phyloP scores from a whole-genome alignment of 805 yeast genomes.

The Cyberlindnera subsufficiens region DNA sequence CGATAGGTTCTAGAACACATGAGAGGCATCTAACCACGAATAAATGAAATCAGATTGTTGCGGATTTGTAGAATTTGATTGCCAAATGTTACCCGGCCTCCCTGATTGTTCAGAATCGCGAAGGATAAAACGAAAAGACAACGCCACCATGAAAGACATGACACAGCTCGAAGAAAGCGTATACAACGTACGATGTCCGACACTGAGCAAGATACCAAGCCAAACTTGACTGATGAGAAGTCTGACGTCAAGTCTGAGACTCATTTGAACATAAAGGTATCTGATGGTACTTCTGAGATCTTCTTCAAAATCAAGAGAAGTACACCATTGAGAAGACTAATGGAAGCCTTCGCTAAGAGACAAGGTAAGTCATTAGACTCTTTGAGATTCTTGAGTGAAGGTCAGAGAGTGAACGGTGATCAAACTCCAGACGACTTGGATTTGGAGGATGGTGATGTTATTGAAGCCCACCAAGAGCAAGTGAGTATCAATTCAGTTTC shows the following conservation, averaged over 20 bases:
- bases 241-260: slow-evolving; percentile 61
- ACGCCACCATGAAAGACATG: too few species aligned
- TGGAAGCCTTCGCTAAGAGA: slow-evolving; percentile 98
- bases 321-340: slow-evolving; percentile 87
- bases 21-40: too few species aligned
- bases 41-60: too few species aligned
- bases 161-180: background rate
- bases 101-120: too few species aligned
- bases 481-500: slow-evolving; percentile 43
- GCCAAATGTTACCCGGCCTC: too few species aligned
- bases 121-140: too few species aligned
- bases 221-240: slow-evolving; percentile 28
- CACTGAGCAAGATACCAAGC: slow-evolving; percentile 28
- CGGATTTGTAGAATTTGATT: too few species aligned
- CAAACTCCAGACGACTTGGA: slow-evolving; percentile 92
- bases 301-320: slow-evolving; percentile 91
- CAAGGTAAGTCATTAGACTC: slow-evolving; percentile 85
- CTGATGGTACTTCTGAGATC: slow-evolving; percentile 91
- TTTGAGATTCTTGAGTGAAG: slow-evolving; percentile 87
- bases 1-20: too few species aligned
- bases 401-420: slow-evolving; percentile 80
- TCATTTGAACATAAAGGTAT: slow-evolving; percentile 89
- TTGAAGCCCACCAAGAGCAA: slow-evolving; percentile 97
- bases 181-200: slow-evolving; percentile 19
- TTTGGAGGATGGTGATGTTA: slow-evolving; percentile 91